Percentiles rank a stretch among this genome's conserved stretches.
These are phyloP conservation scores for Gentiana macrophylla DNA, from an alignment of 257 asterid species.

Conservation along the genomic window DNA sequence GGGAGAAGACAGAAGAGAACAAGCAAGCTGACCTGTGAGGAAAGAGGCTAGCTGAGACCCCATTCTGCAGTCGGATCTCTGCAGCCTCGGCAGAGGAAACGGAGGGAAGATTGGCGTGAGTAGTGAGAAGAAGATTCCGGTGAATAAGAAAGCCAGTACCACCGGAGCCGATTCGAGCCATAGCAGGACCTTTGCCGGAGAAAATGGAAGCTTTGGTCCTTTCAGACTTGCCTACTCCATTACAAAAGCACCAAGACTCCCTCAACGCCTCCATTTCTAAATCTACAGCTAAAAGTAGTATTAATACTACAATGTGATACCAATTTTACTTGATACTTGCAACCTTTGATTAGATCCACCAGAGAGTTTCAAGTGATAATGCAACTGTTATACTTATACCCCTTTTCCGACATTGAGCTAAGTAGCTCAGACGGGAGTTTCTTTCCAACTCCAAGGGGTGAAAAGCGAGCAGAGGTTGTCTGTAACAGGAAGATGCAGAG, in stretches of 20 bases:
- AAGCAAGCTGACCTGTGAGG: constrained; percentile 65
- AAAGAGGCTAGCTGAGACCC: constrained; percentile 56
- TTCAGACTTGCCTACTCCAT: constrained; percentile 94
- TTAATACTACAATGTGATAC: constrained; percentile 3
- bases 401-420: background rate
- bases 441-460: background rate
- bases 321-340: background rate
- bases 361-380: constrained; percentile 17
- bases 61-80: constrained; percentile 87
- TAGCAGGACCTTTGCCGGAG: constrained; percentile 67
- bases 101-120: constrained; percentile 76
- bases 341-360: constrained; percentile 33
- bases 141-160: constrained; percentile 94
- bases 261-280: constrained; percentile 60
- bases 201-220: constrained; percentile 66
- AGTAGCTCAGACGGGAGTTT: background rate
- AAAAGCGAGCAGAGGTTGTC: background rate
- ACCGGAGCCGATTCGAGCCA: constrained; percentile 47
- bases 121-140: constrained; percentile 86
- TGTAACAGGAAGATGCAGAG: background rate
- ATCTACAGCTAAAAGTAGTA: background rate
- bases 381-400: background rate
- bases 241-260: constrained; percentile 92
- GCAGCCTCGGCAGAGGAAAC: constrained; percentile 80
- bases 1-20: background rate